Evolutionary conservation across 306 rosid species (phyloP).

Genomic region (Glycine tomentella): DNA sequence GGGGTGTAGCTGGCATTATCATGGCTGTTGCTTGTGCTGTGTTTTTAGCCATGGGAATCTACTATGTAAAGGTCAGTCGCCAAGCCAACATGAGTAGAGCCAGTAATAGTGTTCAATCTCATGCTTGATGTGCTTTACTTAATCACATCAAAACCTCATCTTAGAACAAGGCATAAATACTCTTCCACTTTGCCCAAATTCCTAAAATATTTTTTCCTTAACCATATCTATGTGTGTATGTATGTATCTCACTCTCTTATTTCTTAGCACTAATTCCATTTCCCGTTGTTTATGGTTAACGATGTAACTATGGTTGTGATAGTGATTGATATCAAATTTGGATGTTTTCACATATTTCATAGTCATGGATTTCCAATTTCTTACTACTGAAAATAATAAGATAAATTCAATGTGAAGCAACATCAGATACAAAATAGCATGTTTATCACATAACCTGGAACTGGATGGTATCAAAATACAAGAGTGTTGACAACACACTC

Average conservation of each 20-base stretch:
- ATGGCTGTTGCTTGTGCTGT: slow-evolving; percentile 58
- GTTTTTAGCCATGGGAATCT: slow-evolving; percentile 46
- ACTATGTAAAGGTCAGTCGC: slow-evolving; percentile 57
- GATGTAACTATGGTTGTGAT: slow-evolving; percentile 31
- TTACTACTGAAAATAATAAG: neutral
- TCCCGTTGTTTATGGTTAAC: slow-evolving; percentile 27
- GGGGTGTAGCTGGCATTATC: slow-evolving; percentile 64
- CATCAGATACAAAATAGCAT: neutral
- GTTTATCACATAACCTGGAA: neutral
- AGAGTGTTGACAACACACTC: neutral
- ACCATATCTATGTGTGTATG: neutral
- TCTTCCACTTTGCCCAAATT: neutral
- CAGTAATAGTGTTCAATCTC: slow-evolving; percentile 53
- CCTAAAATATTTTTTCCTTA: slow-evolving; percentile 8
- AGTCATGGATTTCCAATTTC: neutral
- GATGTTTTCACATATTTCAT: slow-evolving; percentile 16
- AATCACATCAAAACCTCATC: neutral
- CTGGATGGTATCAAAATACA: neutral
- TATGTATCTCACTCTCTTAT: slow-evolving; percentile 25
- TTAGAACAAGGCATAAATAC: slow-evolving; percentile 5
- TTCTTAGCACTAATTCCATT: slow-evolving; percentile 35
- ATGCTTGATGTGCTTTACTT: slow-evolving; percentile 49
- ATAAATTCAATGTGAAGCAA: neutral
- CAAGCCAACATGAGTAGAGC: slow-evolving; percentile 61
- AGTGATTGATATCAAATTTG: slow-evolving; percentile 41